Evolutionary conservation across 2,329 filamentous ascomycete species (phyloP).

Genomic region (Penicillium aurantiogriseum): DNA sequence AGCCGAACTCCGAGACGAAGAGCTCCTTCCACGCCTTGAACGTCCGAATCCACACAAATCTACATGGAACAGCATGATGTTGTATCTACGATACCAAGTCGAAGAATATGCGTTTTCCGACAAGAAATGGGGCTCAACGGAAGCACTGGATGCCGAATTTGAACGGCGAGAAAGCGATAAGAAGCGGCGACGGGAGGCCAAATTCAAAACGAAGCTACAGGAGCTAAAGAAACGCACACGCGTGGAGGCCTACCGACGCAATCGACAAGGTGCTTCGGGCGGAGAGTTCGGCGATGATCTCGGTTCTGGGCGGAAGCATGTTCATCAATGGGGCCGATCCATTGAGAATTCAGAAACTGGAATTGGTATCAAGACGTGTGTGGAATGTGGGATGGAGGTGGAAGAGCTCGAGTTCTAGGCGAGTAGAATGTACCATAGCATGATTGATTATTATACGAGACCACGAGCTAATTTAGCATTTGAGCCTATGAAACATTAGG

Average conservation of each 20-base stretch:
- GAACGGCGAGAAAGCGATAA: slow-evolving; percentile 74
- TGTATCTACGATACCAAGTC: slow-evolving; percentile 89
- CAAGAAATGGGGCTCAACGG: slow-evolving; percentile 85
- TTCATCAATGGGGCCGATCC: slow-evolving; percentile 76
- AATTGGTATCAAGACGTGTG: slow-evolving; percentile 67
- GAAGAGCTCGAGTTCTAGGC: slow-evolving; percentile 62
- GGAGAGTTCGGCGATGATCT: slow-evolving; percentile 74
- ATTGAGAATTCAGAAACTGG: slow-evolving; percentile 59
- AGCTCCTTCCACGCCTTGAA: slow-evolving; percentile 81
- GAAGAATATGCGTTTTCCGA: slow-evolving; percentile 83
- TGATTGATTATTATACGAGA: neutral
- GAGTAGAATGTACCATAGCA: slow-evolving; percentile 2
- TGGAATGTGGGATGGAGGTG: slow-evolving; percentile 66
- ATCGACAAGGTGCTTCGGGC: slow-evolving; percentile 52
- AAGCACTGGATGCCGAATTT: slow-evolving; percentile 85
- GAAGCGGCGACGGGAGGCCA: slow-evolving; percentile 82
- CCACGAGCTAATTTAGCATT: neutral
- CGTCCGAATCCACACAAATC: slow-evolving; percentile 93
- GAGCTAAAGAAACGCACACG: slow-evolving; percentile 92
- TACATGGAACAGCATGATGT: slow-evolving; percentile 98
- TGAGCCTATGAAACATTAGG: neutral
- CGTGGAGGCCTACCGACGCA: slow-evolving; percentile 82
- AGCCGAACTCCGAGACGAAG: slow-evolving; percentile 87
- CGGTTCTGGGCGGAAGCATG: slow-evolving; percentile 67
- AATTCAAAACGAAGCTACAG: slow-evolving; percentile 83